Evolutionary conservation across 1,139 yeast genomes (phyloP).

Genomic region (Protomyces gravidus): DNA sequence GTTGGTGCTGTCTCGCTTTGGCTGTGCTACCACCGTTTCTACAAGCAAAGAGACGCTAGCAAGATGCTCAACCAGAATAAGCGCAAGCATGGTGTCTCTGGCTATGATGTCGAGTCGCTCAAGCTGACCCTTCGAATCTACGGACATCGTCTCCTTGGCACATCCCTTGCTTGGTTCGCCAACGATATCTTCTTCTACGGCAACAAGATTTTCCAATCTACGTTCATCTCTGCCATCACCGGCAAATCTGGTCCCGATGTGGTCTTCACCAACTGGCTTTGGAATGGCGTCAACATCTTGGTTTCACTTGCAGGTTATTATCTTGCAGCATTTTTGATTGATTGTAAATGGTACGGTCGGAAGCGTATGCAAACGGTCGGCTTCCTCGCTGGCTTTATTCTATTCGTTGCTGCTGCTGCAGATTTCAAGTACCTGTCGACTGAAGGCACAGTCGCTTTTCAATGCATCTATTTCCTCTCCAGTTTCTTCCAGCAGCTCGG

Average conservation of each 20-base stretch:
- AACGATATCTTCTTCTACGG: slow-evolving; percentile 48
- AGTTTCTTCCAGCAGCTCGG: slow-evolving; percentile 70
- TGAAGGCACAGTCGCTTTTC: slow-evolving; percentile 52
- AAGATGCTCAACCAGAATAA: slow-evolving; percentile 38
- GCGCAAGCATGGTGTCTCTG: slow-evolving; percentile 41
- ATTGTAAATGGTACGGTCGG: slow-evolving; percentile 53
- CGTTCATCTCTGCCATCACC: slow-evolving; percentile 59
- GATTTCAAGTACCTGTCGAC: slow-evolving; percentile 51
- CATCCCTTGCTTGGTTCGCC: slow-evolving; percentile 43
- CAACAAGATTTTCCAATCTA: slow-evolving; percentile 70
- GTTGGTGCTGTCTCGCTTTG: slow-evolving; percentile 45
- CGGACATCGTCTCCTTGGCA: slow-evolving; percentile 58
- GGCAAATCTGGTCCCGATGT: slow-evolving; percentile 55
- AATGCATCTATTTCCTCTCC: slow-evolving; percentile 58
- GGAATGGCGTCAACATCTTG: slow-evolving; percentile 62
- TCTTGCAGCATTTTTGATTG: slow-evolving; percentile 56
- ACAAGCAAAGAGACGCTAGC: slow-evolving; percentile 42
- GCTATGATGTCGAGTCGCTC: slow-evolving; percentile 40
- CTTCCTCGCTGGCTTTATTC: slow-evolving; percentile 54
- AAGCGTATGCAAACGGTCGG: slow-evolving; percentile 58
- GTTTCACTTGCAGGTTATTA: slow-evolving; percentile 68
- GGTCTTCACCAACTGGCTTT: slow-evolving; percentile 76
- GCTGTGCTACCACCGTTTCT: slow-evolving; percentile 43
- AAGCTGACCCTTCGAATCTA: slow-evolving; percentile 35
- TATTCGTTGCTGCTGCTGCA: slow-evolving; percentile 61